These are phyloP conservation scores for Auricularia sp. DNA, from an alignment of 768 basidiomycete species.

Conservation along the genomic window DNA sequence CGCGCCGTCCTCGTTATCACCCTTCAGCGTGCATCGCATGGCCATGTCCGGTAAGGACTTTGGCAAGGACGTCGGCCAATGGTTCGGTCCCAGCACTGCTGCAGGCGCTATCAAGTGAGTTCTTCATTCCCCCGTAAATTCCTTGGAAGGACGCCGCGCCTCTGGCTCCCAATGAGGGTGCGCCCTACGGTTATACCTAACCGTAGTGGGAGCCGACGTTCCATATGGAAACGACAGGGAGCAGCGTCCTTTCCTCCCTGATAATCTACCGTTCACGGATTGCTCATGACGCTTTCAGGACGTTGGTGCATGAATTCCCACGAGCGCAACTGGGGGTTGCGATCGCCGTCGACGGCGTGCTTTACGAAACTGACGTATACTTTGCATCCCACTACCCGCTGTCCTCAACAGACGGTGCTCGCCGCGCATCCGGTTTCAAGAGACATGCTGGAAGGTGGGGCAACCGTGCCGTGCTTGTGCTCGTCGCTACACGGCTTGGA, in stretches of 20 bases:
- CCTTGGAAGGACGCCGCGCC: no score
- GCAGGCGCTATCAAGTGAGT: constrained; percentile 87
- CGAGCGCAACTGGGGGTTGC: constrained; percentile 73
- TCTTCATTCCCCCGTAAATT: not conserved
- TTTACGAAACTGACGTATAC: constrained; percentile 82
- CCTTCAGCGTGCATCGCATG: constrained; percentile 95
- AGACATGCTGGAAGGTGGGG: constrained; percentile 50
- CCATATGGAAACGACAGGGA: no score
- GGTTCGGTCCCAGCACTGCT: constrained; percentile 98
- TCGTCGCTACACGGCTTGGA: constrained; percentile 81
- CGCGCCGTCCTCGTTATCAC: constrained; percentile 69
- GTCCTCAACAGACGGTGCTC: not conserved
- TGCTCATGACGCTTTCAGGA: constrained; percentile 31
- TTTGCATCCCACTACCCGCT: constrained; percentile 45
- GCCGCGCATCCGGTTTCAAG: not conserved
- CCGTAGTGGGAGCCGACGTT: no score
- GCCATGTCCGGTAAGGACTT: constrained; percentile 89
- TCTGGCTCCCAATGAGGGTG: no score
- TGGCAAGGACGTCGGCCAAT: constrained; percentile 91
- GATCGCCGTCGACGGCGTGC: constrained; percentile 69
- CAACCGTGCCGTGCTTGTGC: constrained; percentile 69
- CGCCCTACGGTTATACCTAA: no score
- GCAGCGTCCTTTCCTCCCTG: no score
- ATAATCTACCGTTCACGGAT: not conserved
- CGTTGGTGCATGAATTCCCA: constrained; percentile 69